Conservation (phyloP, 805 yeast species). For the Candida nanaspora region DNA sequence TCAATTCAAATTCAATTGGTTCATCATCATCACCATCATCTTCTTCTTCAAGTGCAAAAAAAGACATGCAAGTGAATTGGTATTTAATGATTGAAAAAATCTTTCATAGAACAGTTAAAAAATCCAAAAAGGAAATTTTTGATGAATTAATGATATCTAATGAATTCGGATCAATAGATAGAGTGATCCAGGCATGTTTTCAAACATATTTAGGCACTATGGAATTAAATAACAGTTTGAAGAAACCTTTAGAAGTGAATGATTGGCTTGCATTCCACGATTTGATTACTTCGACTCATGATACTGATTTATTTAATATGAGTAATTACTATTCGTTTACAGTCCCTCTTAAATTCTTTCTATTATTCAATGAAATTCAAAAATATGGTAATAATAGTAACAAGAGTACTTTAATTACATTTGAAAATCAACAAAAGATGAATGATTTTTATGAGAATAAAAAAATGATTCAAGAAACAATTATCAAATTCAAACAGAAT, state of each 20-base stretch:
- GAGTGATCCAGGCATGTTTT: conserved; percentile 67
- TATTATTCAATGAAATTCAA: conserved; percentile 54
- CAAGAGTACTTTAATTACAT: conserved; percentile 3
- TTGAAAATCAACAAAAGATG: conserved; percentile 20
- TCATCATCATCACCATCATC: conserved; percentile 3
- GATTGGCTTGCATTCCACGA: conserved; percentile 81
- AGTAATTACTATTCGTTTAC: conserved; percentile 20
- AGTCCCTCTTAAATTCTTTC: conserved; percentile 56
- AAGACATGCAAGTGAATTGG: conserved; percentile 66
- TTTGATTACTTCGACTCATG: conserved; percentile 5
- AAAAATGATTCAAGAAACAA: conserved; percentile 26
- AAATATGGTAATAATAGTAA: conserved; percentile 15
- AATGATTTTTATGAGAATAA: conserved; percentile 32
- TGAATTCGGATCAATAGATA: conserved; percentile 46
- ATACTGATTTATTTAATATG: not conserved
- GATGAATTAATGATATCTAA: conserved; percentile 38
- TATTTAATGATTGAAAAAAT: conserved; percentile 52
- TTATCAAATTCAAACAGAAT: conserved; percentile 24
- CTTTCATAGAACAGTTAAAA: conserved; percentile 45
- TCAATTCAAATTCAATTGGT: conserved; percentile 30
- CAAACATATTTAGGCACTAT: conserved; percentile 53
- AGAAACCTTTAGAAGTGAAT: conserved; percentile 51
- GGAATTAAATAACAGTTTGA: conserved; percentile 56
- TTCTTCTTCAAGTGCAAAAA: conserved; percentile 29
- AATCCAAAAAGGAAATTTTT: conserved; percentile 41